Base-by-base conservation (phyloP, 2,329 filamentous ascomycete species). In the Didymella pomorum region DNA sequence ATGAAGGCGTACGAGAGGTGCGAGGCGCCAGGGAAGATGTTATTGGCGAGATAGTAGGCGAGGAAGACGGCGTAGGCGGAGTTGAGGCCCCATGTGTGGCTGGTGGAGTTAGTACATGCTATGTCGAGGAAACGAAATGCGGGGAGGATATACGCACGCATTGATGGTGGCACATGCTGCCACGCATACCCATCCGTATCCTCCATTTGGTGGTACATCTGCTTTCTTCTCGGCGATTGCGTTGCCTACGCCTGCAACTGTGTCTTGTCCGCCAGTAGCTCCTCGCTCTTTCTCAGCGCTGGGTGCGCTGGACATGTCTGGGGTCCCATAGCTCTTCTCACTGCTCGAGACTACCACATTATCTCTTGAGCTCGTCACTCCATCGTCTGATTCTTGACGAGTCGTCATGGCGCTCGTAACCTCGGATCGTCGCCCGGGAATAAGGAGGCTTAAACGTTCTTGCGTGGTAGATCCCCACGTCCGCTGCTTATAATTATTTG, bases 21-120 rank as follows among this genome's bases (percentile, higher is more conserved):
- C 0, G 85, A 86, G 2, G 89, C 84, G 14, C 84, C 86, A 0
- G 86, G 83, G 62, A 90, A 92, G 21, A 82, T 81, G 51, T 87
- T 79, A 47, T 83, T 84, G 18, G 82, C 79, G 55, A 94, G 84
- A 79, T 94, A 95, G 61, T 73, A 65, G 16, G 92, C 88, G 14
- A 94, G 86, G 63, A 89, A 92, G 56, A 92, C 87, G 72, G 90
- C 91, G 79, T 84, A 90, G 2, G 84, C 82, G 55, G 84, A 86
- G 72, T 92, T 92, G 60, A 92, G 78, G 8, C 89, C 89, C 89
- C 89, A 92, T 1, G 89, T 91, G 70, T 92, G 89, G 8, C 83
- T 61, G 83, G 79, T 37, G 1, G 5, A 43, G 51, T 70, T 54
- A 70, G 64, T 52, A 26, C 37, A 23, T 23, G 20, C 4, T 41